Conservation (phyloP, 2,329 filamentous ascomycete species). For the Scytalidium sp. region DNA sequence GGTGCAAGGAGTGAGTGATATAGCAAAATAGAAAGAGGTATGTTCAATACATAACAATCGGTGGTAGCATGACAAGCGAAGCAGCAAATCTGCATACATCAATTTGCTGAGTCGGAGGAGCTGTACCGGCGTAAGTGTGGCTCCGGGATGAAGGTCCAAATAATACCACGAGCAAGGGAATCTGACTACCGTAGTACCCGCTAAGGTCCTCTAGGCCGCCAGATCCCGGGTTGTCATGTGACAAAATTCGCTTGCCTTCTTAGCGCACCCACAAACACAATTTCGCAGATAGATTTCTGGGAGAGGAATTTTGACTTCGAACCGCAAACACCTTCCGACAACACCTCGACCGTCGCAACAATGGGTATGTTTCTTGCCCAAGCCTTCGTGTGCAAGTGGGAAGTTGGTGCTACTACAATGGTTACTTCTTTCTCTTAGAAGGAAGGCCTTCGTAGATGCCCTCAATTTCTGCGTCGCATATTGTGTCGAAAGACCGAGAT, state of each 20-base stretch:
- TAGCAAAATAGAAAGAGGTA: not conserved
- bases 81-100: not conserved
- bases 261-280: not conserved
- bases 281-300: not conserved
- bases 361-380: slow-evolving; percentile 32
- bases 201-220: not conserved
- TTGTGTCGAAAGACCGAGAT: slow-evolving; percentile 30
- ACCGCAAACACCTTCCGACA: slow-evolving; percentile 12
- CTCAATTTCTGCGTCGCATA: slow-evolving; percentile 27
- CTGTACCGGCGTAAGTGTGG: not conserved
- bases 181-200: not conserved
- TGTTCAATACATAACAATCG: not conserved
- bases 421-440: slow-evolving; percentile 13
- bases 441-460: slow-evolving; percentile 13
- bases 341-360: slow-evolving; percentile 27
- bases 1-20: not conserved
- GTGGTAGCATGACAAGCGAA: not conserved
- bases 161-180: too few relatives aligned
- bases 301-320: not conserved
- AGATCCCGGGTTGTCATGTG: not conserved
- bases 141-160: too few relatives aligned
- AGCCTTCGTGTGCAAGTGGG: slow-evolving; percentile 33
- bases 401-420: slow-evolving; percentile 18
- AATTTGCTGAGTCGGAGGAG: not conserved
- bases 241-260: not conserved